These are phyloP conservation scores for Coniochaeta sp. DNA, from an alignment of 2,329 filamentous ascomycete species.

Conservation along the genomic window DNA sequence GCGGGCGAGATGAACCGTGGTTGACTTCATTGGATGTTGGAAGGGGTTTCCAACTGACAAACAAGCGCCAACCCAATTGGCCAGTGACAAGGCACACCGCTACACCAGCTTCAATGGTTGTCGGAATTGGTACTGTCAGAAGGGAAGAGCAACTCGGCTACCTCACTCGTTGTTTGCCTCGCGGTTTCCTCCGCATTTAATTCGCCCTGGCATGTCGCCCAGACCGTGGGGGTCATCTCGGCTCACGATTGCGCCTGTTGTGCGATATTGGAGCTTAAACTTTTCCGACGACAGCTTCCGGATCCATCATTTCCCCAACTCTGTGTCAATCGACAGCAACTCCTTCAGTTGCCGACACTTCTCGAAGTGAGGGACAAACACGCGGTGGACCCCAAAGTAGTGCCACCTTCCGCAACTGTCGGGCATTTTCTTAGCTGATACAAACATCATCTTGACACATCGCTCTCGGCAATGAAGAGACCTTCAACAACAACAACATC, in stretches of 20 bases:
- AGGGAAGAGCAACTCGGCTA: neutral
- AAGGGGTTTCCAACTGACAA: neutral
- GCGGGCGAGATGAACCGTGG: no score
- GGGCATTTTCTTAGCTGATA: conserved; percentile 2
- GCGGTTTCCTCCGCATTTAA: neutral
- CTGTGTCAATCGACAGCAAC: neutral
- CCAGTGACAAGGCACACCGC: neutral
- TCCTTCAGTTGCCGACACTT: neutral
- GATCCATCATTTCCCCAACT: neutral
- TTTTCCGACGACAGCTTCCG: neutral
- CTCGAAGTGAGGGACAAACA: neutral
- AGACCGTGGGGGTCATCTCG: neutral
- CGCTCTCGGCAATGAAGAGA: neutral
- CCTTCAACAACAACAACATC: neutral
- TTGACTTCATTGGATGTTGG: neutral
- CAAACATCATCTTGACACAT: conserved; percentile 4
- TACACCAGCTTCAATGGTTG: neutral
- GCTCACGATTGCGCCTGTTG: neutral
- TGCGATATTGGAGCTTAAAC: neutral
- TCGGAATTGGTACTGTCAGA: neutral
- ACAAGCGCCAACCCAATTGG: neutral
- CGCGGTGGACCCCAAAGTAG: neutral
- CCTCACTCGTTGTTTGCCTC: no score
- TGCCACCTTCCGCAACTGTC: conserved; percentile 3
- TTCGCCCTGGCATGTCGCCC: neutral